Percentiles rank a stretch among this genome's conserved stretches.
Conservation (phyloP, 768 basidiomycete genomes). For the Psilocybe subaeruginosa region DNA sequence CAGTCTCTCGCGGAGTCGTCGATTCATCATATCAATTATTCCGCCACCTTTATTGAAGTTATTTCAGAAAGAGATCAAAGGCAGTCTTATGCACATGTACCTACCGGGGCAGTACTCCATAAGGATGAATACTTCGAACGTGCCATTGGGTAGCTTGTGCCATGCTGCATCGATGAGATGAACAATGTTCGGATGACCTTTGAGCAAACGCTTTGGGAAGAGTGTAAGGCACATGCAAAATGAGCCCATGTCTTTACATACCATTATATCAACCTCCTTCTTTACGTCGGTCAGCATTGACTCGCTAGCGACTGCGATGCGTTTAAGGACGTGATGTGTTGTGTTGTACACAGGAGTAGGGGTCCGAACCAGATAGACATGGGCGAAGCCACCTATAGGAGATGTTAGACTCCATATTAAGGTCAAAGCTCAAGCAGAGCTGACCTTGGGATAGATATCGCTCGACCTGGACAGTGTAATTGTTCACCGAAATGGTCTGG, state of each 20-base stretch:
- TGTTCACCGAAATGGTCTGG: slow-evolving; percentile 88
- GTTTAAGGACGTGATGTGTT: slow-evolving; percentile 95
- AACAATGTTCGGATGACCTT: slow-evolving; percentile 94
- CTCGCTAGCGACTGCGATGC: slow-evolving; percentile 92
- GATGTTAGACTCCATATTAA: slow-evolving; percentile 12
- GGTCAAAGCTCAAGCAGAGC: slow-evolving; percentile 18
- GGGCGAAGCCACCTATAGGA: slow-evolving; percentile 90
- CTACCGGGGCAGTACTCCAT: slow-evolving; percentile 97
- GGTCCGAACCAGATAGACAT: slow-evolving; percentile 95
- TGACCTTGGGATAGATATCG: slow-evolving; percentile 94
- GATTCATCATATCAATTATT: slow-evolving; percentile 99
- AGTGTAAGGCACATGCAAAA: slow-evolving; percentile 10
- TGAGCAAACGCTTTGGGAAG: slow-evolving; percentile 73
- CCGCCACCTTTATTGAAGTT: slow-evolving; percentile 71
- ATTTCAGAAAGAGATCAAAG: slow-evolving; percentile 4
- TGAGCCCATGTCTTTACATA: slow-evolving; percentile 35
- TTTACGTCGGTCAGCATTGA: slow-evolving; percentile 90
- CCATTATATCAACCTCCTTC: slow-evolving; percentile 99
- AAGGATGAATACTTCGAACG: slow-evolving; percentile 95
- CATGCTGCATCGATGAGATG: slow-evolving; percentile 96
- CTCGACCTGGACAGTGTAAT: slow-evolving; percentile 89
- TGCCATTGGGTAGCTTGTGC: slow-evolving; percentile 80
- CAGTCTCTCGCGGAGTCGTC: slow-evolving; percentile 89
- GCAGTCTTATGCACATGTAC: slow-evolving; percentile 23
- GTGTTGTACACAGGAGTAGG: slow-evolving; percentile 87